These are phyloP conservation scores for Aegilops sharonensis DNA, from an alignment of 176 grass and related monocot species.

Conservation along the genomic window DNA sequence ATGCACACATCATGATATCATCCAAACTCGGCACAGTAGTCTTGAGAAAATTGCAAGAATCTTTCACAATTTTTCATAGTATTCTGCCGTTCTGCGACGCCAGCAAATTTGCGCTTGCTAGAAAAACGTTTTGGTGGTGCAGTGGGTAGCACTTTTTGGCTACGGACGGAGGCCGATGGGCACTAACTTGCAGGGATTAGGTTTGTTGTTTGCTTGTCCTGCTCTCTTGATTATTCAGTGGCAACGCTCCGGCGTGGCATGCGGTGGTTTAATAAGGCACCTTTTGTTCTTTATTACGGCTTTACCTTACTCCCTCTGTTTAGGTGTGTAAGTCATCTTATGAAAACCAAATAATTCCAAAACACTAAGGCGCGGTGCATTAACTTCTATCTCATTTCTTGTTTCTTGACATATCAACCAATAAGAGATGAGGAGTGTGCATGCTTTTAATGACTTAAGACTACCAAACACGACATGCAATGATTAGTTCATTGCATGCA, in stretches of 20 bases:
- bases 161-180: background rate
- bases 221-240: slow-evolving; percentile 28
- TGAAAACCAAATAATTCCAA: too few relatives aligned
- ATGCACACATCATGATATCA: background rate
- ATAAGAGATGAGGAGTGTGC: too few relatives aligned
- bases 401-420: too few relatives aligned
- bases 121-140: slow-evolving; percentile 27
- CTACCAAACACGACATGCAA: too few relatives aligned
- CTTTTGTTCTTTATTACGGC: background rate
- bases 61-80: slow-evolving; percentile 11
- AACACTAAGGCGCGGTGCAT: too few relatives aligned
- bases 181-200: slow-evolving; percentile 36
- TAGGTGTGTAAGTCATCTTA: too few relatives aligned
- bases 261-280: slow-evolving; percentile 11
- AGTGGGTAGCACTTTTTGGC: slow-evolving; percentile 37
- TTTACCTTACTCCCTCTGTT: background rate
- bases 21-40: background rate
- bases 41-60: slow-evolving; percentile 12
- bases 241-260: background rate
- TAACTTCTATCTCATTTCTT: too few relatives aligned
- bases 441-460: too few relatives aligned
- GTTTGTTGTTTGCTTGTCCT: slow-evolving; percentile 1
- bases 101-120: background rate
- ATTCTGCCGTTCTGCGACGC: background rate
- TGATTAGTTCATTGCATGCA: too few relatives aligned